Conservation (phyloP, 2,329 filamentous ascomycete genomes). For the Alternaria sp. region DNA sequence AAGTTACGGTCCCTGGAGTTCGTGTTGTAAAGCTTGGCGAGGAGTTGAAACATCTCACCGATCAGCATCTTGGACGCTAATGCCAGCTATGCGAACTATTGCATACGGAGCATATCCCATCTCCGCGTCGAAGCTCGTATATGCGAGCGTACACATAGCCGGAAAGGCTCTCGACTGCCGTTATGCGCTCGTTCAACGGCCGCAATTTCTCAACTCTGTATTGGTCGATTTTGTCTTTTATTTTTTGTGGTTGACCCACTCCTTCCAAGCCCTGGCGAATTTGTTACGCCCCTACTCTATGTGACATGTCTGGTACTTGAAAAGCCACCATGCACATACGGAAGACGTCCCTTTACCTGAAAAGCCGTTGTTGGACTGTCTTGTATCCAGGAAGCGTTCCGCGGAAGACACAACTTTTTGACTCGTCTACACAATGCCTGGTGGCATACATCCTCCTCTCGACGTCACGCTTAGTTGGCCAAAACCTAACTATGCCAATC, state of each 20-base stretch:
- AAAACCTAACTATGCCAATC: conserved; percentile 35
- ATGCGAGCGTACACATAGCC: conserved; percentile 14
- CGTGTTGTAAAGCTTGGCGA: conserved; percentile 1
- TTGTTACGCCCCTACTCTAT: conserved; percentile 14
- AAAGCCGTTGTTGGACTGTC: conserved; percentile 3
- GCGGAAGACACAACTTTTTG: conserved; percentile 1
- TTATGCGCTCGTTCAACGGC: conserved; percentile 6
- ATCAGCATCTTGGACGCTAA: neutral
- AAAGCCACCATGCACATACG: conserved; percentile 30
- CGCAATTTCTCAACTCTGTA: neutral
- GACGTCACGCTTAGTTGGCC: conserved; percentile 39
- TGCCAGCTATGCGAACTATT: conserved; percentile 2
- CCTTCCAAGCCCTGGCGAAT: conserved; percentile 8
- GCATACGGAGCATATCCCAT: conserved; percentile 6
- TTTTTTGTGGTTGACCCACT: conserved; percentile 13
- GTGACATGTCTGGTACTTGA: conserved; percentile 5
- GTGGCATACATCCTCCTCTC: conserved; percentile 41
- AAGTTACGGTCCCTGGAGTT: neutral
- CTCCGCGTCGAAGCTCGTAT: conserved; percentile 9
- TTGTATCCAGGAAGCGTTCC: neutral
- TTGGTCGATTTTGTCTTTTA: conserved; percentile 7
- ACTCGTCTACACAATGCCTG: conserved; percentile 36
- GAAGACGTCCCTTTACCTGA: conserved; percentile 28
- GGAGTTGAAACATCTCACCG: neutral
- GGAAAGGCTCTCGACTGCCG: conserved; percentile 12